Percentiles rank a stretch among this genome's conserved stretches.
Evolutionary conservation across 768 basidiomycete genomes (phyloP).

Genomic region (Kwoniella heveanensis): DNA sequence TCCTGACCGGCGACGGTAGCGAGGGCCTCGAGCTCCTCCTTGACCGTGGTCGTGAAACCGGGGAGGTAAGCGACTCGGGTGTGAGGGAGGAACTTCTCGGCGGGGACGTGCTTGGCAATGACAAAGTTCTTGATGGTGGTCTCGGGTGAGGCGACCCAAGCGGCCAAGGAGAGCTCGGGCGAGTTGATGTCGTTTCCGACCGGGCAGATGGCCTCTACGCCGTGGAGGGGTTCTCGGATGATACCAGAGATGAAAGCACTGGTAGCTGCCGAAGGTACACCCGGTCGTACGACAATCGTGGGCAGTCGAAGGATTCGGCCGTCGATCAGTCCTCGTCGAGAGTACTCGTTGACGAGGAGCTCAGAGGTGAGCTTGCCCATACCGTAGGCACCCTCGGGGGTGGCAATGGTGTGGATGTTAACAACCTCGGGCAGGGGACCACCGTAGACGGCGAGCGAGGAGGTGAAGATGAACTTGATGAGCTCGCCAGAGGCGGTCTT

Average conservation of each 20-base stretch:
- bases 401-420: constrained; percentile 61
- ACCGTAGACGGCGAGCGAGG: constrained; percentile 66
- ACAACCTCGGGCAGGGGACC: constrained; percentile 60
- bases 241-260: constrained; percentile 66
- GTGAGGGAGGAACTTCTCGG: constrained; percentile 48
- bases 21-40: constrained; percentile 53
- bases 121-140: constrained; percentile 55
- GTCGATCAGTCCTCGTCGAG: constrained; percentile 64
- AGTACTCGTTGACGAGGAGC: constrained; percentile 65
- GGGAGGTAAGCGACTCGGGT: constrained; percentile 52
- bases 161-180: constrained; percentile 46
- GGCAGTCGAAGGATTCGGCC: constrained; percentile 66
- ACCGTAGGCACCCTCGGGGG: constrained; percentile 65
- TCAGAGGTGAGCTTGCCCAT: constrained; percentile 64
- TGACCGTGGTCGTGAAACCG: constrained; percentile 53
- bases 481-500: constrained; percentile 38
- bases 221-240: constrained; percentile 65
- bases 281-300: constrained; percentile 65
- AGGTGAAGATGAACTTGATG: constrained; percentile 65
- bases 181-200: constrained; percentile 56
- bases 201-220: constrained; percentile 61
- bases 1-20: constrained; percentile 49
- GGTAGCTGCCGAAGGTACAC: constrained; percentile 63
- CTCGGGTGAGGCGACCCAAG: constrained; percentile 53
- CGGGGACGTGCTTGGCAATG: constrained; percentile 53